Conservation (phyloP, 192 early-diverging fungal species). For the Backusella tuberculispora region DNA sequence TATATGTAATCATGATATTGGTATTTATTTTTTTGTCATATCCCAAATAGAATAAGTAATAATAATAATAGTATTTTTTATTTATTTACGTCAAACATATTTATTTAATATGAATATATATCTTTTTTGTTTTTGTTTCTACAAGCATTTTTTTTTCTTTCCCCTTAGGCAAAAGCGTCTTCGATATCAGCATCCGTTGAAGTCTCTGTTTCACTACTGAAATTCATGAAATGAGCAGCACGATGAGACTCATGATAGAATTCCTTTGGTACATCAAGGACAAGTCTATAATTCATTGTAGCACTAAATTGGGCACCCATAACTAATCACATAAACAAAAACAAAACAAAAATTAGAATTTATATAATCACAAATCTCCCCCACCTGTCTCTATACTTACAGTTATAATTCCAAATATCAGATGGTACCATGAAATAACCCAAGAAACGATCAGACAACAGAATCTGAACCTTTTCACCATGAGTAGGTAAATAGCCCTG, state of each 20-base stretch:
- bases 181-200: conserved; percentile 61
- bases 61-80: neutral
- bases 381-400: conserved; percentile 21
- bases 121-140: neutral
- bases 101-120: neutral
- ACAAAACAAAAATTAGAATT: neutral
- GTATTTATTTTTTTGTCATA: too few relatives aligned
- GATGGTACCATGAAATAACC: conserved; percentile 99
- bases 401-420: conserved; percentile 94
- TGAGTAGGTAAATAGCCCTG: conserved; percentile 84
- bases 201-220: conserved; percentile 68
- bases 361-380: too few relatives aligned
- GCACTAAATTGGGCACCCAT: conserved; percentile 93
- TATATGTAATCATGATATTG: too few relatives aligned
- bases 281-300: conserved; percentile 91
- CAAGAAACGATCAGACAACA: conserved; percentile 93
- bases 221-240: conserved; percentile 95
- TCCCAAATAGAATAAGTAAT: neutral
- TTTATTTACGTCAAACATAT: neutral
- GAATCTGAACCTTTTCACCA: conserved; percentile 97
- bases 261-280: conserved; percentile 91
- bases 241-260: conserved; percentile 98
- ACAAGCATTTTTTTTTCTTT: neutral
- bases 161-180: conserved; percentile 58
- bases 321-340: conserved; percentile 41